These are phyloP conservation scores for Sphaceloma murrayae DNA, from an alignment of 2,329 filamentous ascomycete genomes.

Conservation along the genomic window DNA sequence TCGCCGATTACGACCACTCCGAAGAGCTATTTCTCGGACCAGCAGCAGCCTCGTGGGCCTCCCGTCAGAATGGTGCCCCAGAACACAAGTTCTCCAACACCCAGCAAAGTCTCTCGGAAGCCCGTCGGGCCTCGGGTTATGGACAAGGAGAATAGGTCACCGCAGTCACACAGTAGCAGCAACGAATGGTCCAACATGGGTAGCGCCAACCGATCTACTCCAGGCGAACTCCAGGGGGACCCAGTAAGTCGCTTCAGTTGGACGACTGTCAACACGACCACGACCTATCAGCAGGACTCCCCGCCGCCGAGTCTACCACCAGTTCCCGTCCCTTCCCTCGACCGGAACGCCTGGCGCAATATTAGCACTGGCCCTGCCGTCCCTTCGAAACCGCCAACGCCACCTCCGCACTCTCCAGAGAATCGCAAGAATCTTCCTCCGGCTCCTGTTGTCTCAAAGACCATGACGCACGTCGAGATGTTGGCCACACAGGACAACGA, in stretches of 20 bases:
- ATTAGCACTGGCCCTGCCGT: background rate
- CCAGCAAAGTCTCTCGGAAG: conserved; percentile 7
- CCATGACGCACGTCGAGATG: conserved; percentile 46
- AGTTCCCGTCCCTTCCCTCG: conserved; percentile 22
- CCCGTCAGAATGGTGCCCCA: background rate
- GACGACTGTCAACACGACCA: conserved; percentile 33
- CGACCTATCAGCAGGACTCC: conserved; percentile 33
- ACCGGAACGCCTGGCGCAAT: conserved; percentile 5
- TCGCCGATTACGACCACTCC: conserved; percentile 11
- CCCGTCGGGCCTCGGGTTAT: conserved; percentile 10
- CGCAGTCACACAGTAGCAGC: background rate
- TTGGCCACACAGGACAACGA: conserved; percentile 57
- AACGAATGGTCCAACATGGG: background rate
- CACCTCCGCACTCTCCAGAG: conserved; percentile 4
- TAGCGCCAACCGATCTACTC: background rate
- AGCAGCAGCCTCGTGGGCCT: background rate
- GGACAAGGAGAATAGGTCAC: conserved; percentile 15
- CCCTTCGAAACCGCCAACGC: conserved; percentile 15
- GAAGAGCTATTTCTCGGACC: background rate
- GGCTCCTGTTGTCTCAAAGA: conserved; percentile 35
- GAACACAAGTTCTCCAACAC: background rate
- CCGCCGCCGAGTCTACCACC: conserved; percentile 35
- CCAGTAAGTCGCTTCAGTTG: conserved; percentile 34
- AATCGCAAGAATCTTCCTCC: conserved; percentile 22
- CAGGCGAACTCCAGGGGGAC: conserved; percentile 20